Conservation (phyloP, 169 alveolate genomes). For the Besnoitia besnoiti region DNA sequence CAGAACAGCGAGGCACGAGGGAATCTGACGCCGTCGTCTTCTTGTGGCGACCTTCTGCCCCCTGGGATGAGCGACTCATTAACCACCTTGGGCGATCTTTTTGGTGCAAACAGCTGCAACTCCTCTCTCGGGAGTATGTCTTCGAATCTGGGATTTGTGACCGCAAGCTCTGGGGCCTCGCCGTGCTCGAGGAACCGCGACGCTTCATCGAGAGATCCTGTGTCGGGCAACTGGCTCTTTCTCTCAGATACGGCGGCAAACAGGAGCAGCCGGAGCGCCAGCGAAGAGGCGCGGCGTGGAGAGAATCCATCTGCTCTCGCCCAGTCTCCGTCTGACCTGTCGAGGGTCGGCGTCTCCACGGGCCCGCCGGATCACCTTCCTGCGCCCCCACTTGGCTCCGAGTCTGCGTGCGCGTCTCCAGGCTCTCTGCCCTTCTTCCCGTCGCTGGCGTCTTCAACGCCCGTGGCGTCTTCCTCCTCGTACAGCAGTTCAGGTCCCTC, state of each 20-base stretch:
- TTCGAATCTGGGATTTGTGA: neutral
- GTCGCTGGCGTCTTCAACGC: neutral
- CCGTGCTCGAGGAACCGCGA: neutral
- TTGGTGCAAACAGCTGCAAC: neutral
- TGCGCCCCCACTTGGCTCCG: no score
- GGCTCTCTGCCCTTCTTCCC: neutral
- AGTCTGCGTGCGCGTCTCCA: neutral
- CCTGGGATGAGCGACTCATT: neutral
- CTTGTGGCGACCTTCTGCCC: neutral
- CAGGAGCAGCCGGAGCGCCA: neutral
- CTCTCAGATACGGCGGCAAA: neutral
- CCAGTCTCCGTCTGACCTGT: no score
- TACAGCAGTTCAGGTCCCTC: neutral
- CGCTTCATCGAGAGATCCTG: neutral
- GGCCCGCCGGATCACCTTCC: no score
- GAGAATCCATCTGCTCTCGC: no score
- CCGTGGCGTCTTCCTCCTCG: neutral
- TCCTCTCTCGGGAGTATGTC: neutral
- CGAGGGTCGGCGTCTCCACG: no score
- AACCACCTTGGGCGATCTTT: neutral
- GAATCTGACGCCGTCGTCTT: neutral
- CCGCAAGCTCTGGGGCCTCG: neutral
- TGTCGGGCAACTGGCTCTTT: neutral
- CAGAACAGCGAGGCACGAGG: neutral
- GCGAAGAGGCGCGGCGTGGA: neutral